These are phyloP conservation scores for Cercospora sp. DNA, from an alignment of 2,329 filamentous ascomycete species.

Conservation along the genomic window DNA sequence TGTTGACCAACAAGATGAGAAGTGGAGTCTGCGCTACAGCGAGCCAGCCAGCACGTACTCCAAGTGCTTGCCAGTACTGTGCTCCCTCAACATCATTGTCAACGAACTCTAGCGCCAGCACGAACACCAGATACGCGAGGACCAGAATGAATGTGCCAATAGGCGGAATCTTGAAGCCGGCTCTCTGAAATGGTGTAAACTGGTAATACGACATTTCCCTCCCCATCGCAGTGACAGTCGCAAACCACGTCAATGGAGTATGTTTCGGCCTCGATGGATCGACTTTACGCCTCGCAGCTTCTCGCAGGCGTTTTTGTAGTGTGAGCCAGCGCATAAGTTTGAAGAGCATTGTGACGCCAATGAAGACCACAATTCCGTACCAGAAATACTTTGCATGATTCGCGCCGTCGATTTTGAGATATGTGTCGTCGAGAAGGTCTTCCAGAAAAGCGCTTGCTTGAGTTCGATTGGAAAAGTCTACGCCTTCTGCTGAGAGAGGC, in stretches of 20 bases:
- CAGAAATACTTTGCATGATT: constrained; percentile 44
- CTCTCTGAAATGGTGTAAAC: constrained; percentile 30
- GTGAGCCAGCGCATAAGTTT: constrained; percentile 36
- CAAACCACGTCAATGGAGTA: constrained; percentile 30
- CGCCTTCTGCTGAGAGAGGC: constrained; percentile 38
- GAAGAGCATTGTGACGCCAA: constrained; percentile 38
- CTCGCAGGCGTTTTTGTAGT: constrained; percentile 39
- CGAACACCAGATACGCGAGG: constrained; percentile 31
- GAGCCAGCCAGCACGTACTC: constrained; percentile 42
- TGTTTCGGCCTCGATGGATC: constrained; percentile 39
- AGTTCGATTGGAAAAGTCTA: constrained; percentile 43
- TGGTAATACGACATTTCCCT: constrained; percentile 42
- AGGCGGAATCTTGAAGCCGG: constrained; percentile 31
- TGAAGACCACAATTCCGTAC: constrained; percentile 43
- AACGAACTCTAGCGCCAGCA: constrained; percentile 35
- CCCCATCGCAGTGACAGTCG: constrained; percentile 39
- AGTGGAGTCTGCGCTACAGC: constrained; percentile 43
- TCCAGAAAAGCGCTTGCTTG: constrained; percentile 42
- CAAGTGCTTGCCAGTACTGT: constrained; percentile 33
- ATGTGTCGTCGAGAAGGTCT: constrained; percentile 42
- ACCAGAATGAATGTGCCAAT: constrained; percentile 32
- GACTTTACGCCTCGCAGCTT: constrained; percentile 37
- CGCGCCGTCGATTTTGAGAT: constrained; percentile 41
- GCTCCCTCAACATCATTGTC: constrained; percentile 30
- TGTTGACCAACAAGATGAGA: constrained; percentile 44